Conservation (phyloP, 106 monocot species). For the Dendrobium huoshanense region DNA sequence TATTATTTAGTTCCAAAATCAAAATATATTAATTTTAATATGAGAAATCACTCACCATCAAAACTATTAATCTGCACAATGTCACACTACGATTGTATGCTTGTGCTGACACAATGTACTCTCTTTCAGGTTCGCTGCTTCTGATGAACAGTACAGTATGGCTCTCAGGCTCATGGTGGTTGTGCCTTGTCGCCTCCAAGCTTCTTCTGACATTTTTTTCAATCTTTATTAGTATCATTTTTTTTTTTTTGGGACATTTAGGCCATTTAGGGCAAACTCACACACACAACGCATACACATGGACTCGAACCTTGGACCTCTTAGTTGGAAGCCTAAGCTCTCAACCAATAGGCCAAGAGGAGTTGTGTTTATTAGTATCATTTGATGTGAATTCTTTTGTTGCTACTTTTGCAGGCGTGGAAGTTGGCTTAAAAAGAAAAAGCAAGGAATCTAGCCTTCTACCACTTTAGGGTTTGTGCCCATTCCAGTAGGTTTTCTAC, state of each 20-base stretch:
- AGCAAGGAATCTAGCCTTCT: too few relatives aligned
- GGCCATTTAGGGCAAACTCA: too few relatives aligned
- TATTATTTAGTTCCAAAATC: neutral
- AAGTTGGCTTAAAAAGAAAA: too few relatives aligned
- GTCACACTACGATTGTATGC: slow-evolving; percentile 12
- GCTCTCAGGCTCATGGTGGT: slow-evolving; percentile 30
- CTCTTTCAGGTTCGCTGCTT: neutral
- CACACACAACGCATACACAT: too few relatives aligned
- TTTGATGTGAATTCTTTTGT: neutral
- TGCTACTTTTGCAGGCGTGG: neutral
- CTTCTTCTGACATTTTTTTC: slow-evolving; percentile 10
- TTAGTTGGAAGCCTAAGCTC: too few relatives aligned
- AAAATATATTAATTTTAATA: neutral
- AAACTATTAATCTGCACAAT: slow-evolving; percentile 25
- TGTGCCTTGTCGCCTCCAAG: neutral
- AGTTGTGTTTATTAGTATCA: neutral
- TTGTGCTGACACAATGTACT: slow-evolving; percentile 24
- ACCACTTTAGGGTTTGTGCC: too few relatives aligned
- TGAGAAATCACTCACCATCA: slow-evolving; percentile 22
- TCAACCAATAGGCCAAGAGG: too few relatives aligned
- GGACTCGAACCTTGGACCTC: too few relatives aligned
- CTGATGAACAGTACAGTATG: neutral
- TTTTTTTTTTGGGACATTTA: too few relatives aligned
- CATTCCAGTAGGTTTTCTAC: too few relatives aligned
- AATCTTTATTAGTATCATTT: neutral